Evolutionary conservation across 2,329 filamentous ascomycete species (phyloP).

Genomic region (Colletotrichum sp.): DNA sequence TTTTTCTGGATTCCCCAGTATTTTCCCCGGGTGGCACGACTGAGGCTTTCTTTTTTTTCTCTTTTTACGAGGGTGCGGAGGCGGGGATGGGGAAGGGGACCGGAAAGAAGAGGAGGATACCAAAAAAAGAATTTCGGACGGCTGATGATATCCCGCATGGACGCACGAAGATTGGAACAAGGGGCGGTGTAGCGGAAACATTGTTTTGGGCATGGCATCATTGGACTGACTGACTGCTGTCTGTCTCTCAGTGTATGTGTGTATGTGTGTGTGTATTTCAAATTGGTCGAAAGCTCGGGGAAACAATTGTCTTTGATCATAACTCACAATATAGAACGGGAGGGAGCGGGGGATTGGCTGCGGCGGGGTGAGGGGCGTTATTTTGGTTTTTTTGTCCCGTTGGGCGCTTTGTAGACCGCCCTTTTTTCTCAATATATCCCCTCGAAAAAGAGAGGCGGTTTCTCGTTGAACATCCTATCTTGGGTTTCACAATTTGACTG

Average conservation of each 20-base stretch:
- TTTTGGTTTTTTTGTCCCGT: neutral
- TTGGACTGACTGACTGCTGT: neutral
- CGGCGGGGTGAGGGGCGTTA: neutral
- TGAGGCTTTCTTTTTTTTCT: neutral
- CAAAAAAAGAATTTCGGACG: neutral
- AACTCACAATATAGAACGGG: constrained; percentile 3
- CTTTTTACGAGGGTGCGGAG: neutral
- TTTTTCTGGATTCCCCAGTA: neutral
- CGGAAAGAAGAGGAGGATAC: neutral
- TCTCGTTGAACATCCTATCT: neutral
- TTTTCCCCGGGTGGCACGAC: neutral
- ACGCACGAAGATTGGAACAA: neutral
- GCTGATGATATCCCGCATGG: constrained; percentile 14
- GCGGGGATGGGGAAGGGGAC: neutral
- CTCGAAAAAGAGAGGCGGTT: neutral
- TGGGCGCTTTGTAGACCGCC: neutral
- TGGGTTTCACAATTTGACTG: neutral
- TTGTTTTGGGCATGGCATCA: constrained; percentile 1
- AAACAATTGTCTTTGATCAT: neutral
- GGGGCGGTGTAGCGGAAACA: constrained; percentile 4
- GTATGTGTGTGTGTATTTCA: neutral
- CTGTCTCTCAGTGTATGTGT: neutral
- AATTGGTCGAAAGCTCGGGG: neutral
- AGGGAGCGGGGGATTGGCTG: neutral
- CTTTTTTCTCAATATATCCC: neutral